phyloP scores from a whole-genome alignment of 768 basidiomycete genomes.

The Coprinopsis sp. region DNA sequence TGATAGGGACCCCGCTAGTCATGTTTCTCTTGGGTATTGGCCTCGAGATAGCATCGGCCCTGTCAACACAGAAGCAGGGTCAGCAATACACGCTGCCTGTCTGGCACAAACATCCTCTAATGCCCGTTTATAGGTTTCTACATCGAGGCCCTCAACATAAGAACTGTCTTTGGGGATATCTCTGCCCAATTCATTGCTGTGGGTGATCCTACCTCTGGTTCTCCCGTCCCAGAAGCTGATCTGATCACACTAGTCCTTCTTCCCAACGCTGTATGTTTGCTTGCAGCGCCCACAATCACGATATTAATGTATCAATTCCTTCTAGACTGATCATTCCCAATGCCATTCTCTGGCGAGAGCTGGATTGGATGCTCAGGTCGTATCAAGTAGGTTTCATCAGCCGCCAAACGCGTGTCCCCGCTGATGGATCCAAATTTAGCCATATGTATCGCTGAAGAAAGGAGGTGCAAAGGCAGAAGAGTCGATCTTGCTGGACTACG shows the following conservation, averaged over 20 bases:
- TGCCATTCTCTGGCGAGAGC: slow-evolving; percentile 42
- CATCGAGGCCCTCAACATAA: slow-evolving; percentile 45
- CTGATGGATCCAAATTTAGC: slow-evolving; percentile 34
- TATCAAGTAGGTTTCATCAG: slow-evolving; percentile 45
- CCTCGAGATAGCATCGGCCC: slow-evolving; percentile 39
- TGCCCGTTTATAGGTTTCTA: slow-evolving; percentile 46
- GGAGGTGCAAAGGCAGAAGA: slow-evolving; percentile 52
- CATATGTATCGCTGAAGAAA: slow-evolving; percentile 53
- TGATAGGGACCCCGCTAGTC: slow-evolving; percentile 33
- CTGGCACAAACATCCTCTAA: slow-evolving; percentile 1
- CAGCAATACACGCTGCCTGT: slow-evolving; percentile 34
- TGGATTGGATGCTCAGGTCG: slow-evolving; percentile 52
- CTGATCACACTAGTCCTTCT: slow-evolving; percentile 42
- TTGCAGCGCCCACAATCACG: background rate
- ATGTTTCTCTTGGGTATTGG: slow-evolving; percentile 45
- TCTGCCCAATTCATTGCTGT: slow-evolving; percentile 46
- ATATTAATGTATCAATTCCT: background rate
- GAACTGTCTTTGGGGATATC: slow-evolving; percentile 47
- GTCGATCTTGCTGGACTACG: slow-evolving; percentile 64
- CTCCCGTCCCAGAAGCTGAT: background rate
- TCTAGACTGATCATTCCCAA: slow-evolving; percentile 45
- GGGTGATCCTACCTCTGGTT: slow-evolving; percentile 10
- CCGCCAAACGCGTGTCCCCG: background rate
- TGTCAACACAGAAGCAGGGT: slow-evolving; percentile 37
- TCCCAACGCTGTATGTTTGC: slow-evolving; percentile 43